Conservation (phyloP, 129 eudicot genomes). For the sunflower (Helianthus annuus) region HanXRQr2.0-SUNRISE NC_035442.2:35472313-35472812, state of each 20-base stretch:
- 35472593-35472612: neutral
- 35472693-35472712: neutral
- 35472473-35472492: conserved; percentile 21
- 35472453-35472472: conserved; percentile 22
- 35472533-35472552: conserved; percentile 25
- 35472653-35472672: neutral
- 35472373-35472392: too few relatives aligned
- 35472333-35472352: too few relatives aligned
- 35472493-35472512: conserved; percentile 23
- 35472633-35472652: neutral
- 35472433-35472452: neutral
- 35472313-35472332: too few relatives aligned
- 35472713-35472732: neutral
- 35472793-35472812: conserved; percentile 3
- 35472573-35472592: conserved; percentile 15
- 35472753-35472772: neutral
- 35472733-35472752: neutral
- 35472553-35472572: conserved; percentile 1
- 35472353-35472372: too few relatives aligned
- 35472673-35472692: neutral
- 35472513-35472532: conserved; percentile 18
- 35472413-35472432: neutral
- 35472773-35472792: neutral
- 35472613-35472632: neutral
- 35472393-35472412: too few relatives aligned